Evolutionary conservation across 73 alveolate genomes (phyloP).

Genomic region (Paramecium primaurelia): DNA sequence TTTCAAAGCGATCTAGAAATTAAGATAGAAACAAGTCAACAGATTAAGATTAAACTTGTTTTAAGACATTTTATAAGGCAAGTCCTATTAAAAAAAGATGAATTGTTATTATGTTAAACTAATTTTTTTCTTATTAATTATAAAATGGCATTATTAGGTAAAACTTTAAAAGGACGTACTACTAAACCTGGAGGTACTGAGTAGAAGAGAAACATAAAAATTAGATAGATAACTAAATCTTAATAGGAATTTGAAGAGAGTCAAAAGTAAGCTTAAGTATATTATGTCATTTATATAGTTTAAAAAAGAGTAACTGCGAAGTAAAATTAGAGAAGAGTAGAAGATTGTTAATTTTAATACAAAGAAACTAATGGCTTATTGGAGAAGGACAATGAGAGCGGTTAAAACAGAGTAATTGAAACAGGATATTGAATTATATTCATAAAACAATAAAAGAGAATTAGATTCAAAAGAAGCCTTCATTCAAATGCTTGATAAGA

Average conservation of each 20-base stretch:
- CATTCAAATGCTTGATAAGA: slow-evolving; percentile 96
- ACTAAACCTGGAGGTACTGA: slow-evolving; percentile 64
- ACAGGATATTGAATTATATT: slow-evolving; percentile 88
- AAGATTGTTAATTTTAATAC: slow-evolving; percentile 87
- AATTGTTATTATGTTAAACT: background rate
- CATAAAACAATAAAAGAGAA: slow-evolving; percentile 96
- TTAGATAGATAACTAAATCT: slow-evolving; percentile 35
- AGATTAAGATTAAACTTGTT: background rate
- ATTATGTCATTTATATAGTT: background rate
- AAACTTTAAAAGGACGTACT: slow-evolving; percentile 79
- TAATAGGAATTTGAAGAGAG: slow-evolving; percentile 74
- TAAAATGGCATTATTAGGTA: slow-evolving; percentile 82
- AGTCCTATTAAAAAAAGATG: background rate
- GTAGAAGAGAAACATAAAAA: slow-evolving; percentile 47
- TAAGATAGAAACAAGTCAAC: background rate
- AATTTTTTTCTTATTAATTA: background rate
- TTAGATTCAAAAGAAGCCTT: slow-evolving; percentile 98
- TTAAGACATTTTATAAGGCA: slow-evolving; percentile 6
- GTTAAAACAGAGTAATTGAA: slow-evolving; percentile 96
- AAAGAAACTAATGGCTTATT: slow-evolving; percentile 92
- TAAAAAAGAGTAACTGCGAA: slow-evolving; percentile 71
- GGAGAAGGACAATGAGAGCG: slow-evolving; percentile 97
- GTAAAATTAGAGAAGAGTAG: slow-evolving; percentile 73
- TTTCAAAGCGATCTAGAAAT: background rate
- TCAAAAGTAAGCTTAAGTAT: slow-evolving; percentile 65